These are phyloP conservation scores for Coelastrella sp. DNA, from an alignment of 139 green algal species.

Conservation along the genomic window DNA sequence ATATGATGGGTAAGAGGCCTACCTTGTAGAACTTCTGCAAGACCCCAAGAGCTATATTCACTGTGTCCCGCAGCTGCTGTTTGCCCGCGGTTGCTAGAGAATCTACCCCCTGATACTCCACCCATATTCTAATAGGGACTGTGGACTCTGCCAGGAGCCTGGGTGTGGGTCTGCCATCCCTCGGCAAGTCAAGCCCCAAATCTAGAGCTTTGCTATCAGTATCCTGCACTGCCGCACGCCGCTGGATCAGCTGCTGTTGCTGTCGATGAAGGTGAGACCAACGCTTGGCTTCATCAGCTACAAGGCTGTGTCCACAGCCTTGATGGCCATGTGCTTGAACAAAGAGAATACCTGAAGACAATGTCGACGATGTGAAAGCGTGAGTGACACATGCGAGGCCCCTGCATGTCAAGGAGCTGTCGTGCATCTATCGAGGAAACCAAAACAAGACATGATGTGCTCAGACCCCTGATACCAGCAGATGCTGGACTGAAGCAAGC, in stretches of 20 bases:
- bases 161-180: not conserved
- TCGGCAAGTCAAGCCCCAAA: not conserved
- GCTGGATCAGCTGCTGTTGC: slow-evolving; percentile 22
- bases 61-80: slow-evolving; percentile 44
- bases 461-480: no score
- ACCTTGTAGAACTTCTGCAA: slow-evolving; percentile 57
- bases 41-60: slow-evolving; percentile 52
- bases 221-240: not conserved
- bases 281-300: slow-evolving; percentile 26
- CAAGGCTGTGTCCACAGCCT: slow-evolving; percentile 42
- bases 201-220: not conserved
- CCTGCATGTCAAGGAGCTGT: not conserved
- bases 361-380: not conserved
- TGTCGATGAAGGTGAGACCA: slow-evolving; percentile 39
- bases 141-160: slow-evolving; percentile 8
- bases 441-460: no score
- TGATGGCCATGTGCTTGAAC: slow-evolving; percentile 10
- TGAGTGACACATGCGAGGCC: not conserved
- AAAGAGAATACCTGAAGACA: not conserved
- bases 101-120: slow-evolving; percentile 51
- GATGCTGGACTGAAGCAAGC: no score
- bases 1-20: not conserved
- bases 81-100: slow-evolving; percentile 18
- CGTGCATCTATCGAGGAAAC: not conserved
- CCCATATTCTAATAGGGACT: slow-evolving; percentile 50